A percentile compares a stretch with the other conserved stretches of the same genome.
phyloP scores from a whole-genome alignment of 176 grass and related monocot genomes.

The Tillandsia fasciculata region DNA sequence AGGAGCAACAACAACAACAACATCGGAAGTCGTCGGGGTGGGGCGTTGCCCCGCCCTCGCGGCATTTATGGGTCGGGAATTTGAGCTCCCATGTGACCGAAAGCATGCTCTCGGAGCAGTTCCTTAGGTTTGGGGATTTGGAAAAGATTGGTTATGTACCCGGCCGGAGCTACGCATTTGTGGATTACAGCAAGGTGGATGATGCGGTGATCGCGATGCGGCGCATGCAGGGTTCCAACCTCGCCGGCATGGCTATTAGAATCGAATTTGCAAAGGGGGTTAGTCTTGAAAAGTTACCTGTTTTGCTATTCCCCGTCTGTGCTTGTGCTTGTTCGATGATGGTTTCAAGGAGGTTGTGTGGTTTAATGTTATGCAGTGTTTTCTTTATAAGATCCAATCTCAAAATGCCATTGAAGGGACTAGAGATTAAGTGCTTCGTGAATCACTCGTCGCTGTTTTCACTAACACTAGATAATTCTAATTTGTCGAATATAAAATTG shows the following conservation, averaged over 20 bases:
- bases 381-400: conserved; percentile 9
- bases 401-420: too few species aligned
- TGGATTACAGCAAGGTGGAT: conserved; percentile 52
- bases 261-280: conserved; percentile 99
- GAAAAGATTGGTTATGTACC: conserved; percentile 43
- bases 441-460: too few species aligned
- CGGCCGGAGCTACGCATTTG: conserved; percentile 66
- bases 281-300: conserved; percentile 52
- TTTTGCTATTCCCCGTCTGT: conserved; percentile 7
- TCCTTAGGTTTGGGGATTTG: conserved; percentile 55
- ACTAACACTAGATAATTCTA: too few species aligned
- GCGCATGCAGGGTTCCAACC: conserved; percentile 48
- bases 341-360: conserved; percentile 7
- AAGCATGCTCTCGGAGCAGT: conserved; percentile 48
- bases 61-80: conserved; percentile 84
- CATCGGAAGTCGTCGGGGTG: conserved; percentile 36
- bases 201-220: conserved; percentile 45
- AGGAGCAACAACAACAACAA: conserved; percentile 10
- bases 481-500: too few species aligned
- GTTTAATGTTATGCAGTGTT: conserved; percentile 7
- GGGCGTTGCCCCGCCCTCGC: conserved; percentile 63
- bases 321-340: conserved; percentile 5
- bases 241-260: conserved; percentile 59
- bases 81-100: conserved; percentile 35
- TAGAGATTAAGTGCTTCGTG: too few species aligned